These are phyloP conservation scores for Ophiocordyceps robertsii DNA, from an alignment of 2,329 filamentous ascomycete species.

Conservation along the genomic window DNA sequence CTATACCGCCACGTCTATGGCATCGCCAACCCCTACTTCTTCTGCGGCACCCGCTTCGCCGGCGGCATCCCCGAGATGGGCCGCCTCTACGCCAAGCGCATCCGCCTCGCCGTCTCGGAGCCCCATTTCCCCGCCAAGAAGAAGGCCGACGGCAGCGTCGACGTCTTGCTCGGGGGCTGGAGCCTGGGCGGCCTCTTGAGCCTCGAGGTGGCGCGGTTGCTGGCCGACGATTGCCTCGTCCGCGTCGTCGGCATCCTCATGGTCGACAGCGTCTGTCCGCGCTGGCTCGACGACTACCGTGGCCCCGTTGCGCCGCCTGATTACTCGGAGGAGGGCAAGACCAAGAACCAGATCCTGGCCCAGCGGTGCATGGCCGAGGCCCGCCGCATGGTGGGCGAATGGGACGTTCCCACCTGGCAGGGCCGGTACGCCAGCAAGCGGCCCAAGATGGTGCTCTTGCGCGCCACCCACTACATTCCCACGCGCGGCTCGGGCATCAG, in stretches of 20 bases:
- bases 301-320: conserved; percentile 5
- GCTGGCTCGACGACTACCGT: conserved; percentile 2
- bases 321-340: conserved; percentile 14
- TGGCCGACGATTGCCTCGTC: conserved; percentile 21
- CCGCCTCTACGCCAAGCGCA: conserved; percentile 30
- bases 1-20: conserved; percentile 37
- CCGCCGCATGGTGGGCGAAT: conserved; percentile 23
- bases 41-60: conserved; percentile 29
- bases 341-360: conserved; percentile 20
- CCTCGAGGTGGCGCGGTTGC: conserved; percentile 33
- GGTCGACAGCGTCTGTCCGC: conserved; percentile 34
- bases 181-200: conserved; percentile 38
- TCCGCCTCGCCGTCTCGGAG: conserved; percentile 23
- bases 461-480: conserved; percentile 27
- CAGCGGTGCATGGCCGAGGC: conserved; percentile 29
- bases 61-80: conserved; percentile 44
- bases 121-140: conserved; percentile 13
- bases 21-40: conserved; percentile 41
- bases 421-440: conserved; percentile 10
- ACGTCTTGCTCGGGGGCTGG: conserved; percentile 41
- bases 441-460: conserved; percentile 31
- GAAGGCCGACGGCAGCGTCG: conserved; percentile 13
- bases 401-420: conserved; percentile 26
- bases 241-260: conserved; percentile 36
- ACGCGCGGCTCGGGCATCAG: conserved; percentile 12